These are phyloP conservation scores for Polytrichum formosum DNA, from an alignment of 225 moss, liverwort and hornwort species.

Conservation along the genomic window DNA sequence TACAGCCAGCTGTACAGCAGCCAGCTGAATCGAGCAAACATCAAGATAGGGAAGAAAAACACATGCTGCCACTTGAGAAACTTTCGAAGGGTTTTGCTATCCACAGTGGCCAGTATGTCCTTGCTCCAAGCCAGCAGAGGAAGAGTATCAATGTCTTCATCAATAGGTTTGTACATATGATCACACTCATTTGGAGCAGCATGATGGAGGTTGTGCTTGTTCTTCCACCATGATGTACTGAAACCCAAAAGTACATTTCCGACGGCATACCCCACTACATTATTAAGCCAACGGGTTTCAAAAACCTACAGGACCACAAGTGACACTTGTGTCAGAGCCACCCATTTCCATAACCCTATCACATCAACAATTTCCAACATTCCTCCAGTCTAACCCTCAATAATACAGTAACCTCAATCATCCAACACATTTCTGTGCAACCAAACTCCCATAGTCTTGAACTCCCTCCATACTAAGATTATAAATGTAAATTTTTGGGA, in stretches of 20 bases:
- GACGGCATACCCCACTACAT: slow-evolving; percentile 44
- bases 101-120: slow-evolving; percentile 85
- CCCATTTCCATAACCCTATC: background rate
- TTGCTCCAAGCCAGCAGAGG: slow-evolving; percentile 95
- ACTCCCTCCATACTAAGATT: too few species aligned
- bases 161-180: slow-evolving; percentile 72
- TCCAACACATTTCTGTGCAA: too few species aligned
- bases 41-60: slow-evolving; percentile 72
- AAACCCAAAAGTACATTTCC: slow-evolving; percentile 80
- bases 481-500: too few species aligned
- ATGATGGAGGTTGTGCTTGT: slow-evolving; percentile 91
- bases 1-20: slow-evolving; percentile 70
- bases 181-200: slow-evolving; percentile 97
- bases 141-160: slow-evolving; percentile 91
- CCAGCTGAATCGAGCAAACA: slow-evolving; percentile 96
- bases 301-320: slow-evolving; percentile 42
- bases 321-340: background rate
- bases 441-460: too few species aligned
- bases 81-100: slow-evolving; percentile 61
- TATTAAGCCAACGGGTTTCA: slow-evolving; percentile 73
- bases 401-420: too few species aligned
- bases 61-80: slow-evolving; percentile 82
- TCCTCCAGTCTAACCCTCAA: too few species aligned
- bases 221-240: slow-evolving; percentile 95
- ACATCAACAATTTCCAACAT: background rate